Evolutionary conservation across 2,329 filamentous ascomycete genomes (phyloP).

Genomic region (Paraphoma chrysanthemicola): DNA sequence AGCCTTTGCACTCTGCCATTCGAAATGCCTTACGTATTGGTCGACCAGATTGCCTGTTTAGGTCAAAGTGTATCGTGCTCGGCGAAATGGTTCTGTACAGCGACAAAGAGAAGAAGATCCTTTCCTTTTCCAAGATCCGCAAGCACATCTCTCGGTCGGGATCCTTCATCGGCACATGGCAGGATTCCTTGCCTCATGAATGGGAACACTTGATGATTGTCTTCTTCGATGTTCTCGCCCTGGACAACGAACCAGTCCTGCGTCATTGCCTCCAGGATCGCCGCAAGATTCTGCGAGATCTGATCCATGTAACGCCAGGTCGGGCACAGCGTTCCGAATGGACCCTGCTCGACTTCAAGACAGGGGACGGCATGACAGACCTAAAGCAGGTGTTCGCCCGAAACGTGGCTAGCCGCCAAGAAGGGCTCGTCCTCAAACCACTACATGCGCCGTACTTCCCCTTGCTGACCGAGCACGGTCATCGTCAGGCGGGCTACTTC

Average conservation of each 20-base stretch:
- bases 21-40: slow-evolving; percentile 70
- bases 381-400: slow-evolving; percentile 64
- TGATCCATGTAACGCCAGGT: slow-evolving; percentile 65
- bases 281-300: slow-evolving; percentile 63
- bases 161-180: slow-evolving; percentile 68
- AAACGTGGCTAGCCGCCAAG: slow-evolving; percentile 70
- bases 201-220: slow-evolving; percentile 67
- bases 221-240: slow-evolving; percentile 66
- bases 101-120: slow-evolving; percentile 67
- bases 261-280: slow-evolving; percentile 65
- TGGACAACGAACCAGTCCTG: slow-evolving; percentile 63
- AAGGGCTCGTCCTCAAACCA: slow-evolving; percentile 83
- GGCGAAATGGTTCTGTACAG: slow-evolving; percentile 84
- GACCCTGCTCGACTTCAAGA: slow-evolving; percentile 70
- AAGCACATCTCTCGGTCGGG: slow-evolving; percentile 81
- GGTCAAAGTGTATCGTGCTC: slow-evolving; percentile 75
- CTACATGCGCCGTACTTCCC: slow-evolving; percentile 77
- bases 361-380: slow-evolving; percentile 37
- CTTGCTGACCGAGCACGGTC: slow-evolving; percentile 27
- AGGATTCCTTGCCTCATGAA: slow-evolving; percentile 68
- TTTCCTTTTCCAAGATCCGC: slow-evolving; percentile 82
- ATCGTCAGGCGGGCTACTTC: slow-evolving; percentile 54
- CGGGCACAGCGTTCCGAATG: slow-evolving; percentile 72
- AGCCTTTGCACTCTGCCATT: slow-evolving; percentile 68
- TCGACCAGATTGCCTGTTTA: slow-evolving; percentile 64